Percentiles rank a stretch among this genome's conserved stretches.
Conservation (phyloP, 1,284 basidiomycete species). For the Tetrapyrgos nigripes region DNA sequence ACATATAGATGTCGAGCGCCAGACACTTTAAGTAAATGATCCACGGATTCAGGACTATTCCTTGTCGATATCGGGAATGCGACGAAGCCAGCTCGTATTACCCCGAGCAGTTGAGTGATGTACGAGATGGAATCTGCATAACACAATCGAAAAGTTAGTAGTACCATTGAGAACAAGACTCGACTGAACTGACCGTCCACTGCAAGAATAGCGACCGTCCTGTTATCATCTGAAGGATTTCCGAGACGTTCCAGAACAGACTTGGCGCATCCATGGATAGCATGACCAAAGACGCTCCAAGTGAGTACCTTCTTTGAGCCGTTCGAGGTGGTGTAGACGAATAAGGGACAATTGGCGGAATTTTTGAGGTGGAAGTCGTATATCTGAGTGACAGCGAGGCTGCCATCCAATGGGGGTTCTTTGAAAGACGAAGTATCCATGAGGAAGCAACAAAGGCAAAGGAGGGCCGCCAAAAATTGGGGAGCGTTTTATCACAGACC, state of each 20-base stretch:
- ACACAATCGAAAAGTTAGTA: too few relatives aligned
- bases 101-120: constrained; percentile 6
- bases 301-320: background rate
- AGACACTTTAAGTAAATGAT: constrained; percentile 11
- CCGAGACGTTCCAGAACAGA: background rate
- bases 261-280: background rate
- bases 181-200: too few relatives aligned
- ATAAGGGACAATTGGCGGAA: background rate
- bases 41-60: constrained; percentile 20
- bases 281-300: background rate
- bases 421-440: background rate
- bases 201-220: background rate
- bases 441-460: too few relatives aligned
- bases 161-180: too few relatives aligned
- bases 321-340: background rate
- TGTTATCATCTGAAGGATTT: background rate
- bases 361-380: background rate
- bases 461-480: too few relatives aligned
- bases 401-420: background rate
- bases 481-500: too few relatives aligned
- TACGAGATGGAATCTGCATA: constrained; percentile 16
- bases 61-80: constrained; percentile 25
- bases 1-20: constrained; percentile 14
- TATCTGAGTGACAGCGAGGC: background rate
- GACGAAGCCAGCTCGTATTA: constrained; percentile 8